Percentiles rank a stretch among this genome's conserved stretches.
phyloP scores from a whole-genome alignment of 352 stramenopile genomes.

The Phytophthora cactorum region DNA sequence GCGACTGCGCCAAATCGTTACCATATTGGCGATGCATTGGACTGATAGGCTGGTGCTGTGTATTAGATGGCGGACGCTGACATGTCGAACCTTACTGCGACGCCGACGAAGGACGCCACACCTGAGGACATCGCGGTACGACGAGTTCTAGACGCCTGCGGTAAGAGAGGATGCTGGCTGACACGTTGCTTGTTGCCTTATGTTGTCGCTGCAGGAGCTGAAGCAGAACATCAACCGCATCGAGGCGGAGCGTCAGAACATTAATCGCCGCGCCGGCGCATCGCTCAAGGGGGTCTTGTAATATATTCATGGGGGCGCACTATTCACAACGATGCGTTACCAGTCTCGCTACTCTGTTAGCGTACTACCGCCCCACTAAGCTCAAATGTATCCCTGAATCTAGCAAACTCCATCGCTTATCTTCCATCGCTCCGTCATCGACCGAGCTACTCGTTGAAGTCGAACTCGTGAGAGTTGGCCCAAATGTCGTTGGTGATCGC shows the following conservation, averaged over 20 bases:
- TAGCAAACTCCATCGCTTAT: slow-evolving; percentile 29
- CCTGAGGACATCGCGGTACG: slow-evolving; percentile 73
- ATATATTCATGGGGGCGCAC: slow-evolving; percentile 35
- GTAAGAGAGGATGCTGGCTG: not conserved
- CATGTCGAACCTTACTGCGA: slow-evolving; percentile 88
- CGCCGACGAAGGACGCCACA: slow-evolving; percentile 78
- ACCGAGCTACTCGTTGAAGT: slow-evolving; percentile 58
- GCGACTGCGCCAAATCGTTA: not conserved
- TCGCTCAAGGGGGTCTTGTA: slow-evolving; percentile 84
- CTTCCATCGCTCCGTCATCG: slow-evolving; percentile 10
- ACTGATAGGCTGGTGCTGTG: slow-evolving; percentile 3
- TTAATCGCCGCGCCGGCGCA: slow-evolving; percentile 75
- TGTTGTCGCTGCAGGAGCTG: slow-evolving; percentile 50
- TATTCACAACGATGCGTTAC: slow-evolving; percentile 7
- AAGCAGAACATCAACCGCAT: slow-evolving; percentile 80
- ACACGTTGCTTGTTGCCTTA: slow-evolving; percentile 1
- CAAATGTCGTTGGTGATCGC: slow-evolving; percentile 81
- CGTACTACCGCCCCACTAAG: slow-evolving; percentile 17
- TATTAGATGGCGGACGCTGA: slow-evolving; percentile 83
- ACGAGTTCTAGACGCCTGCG: not conserved
- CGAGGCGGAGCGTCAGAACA: slow-evolving; percentile 80
- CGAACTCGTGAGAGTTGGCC: slow-evolving; percentile 81
- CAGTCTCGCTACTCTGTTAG: slow-evolving; percentile 11
- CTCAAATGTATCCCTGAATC: slow-evolving; percentile 36
- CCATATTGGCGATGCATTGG: not conserved